Evolutionary conservation across 352 stramenopile genomes (phyloP).

Genomic region (Globisporangium paroecandrum): DNA sequence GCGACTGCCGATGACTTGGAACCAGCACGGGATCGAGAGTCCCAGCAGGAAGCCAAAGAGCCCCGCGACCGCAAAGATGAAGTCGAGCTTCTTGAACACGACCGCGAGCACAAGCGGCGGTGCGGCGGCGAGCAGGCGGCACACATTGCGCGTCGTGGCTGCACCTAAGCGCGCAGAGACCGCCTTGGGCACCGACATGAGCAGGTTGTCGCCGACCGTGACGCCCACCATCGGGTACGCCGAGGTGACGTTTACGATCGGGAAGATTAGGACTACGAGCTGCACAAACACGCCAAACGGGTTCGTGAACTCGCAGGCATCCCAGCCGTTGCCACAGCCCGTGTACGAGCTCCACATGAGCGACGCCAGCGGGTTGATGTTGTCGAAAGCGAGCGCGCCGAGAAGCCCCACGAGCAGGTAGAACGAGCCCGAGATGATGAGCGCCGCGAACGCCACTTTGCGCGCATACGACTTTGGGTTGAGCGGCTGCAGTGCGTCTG

Average conservation of each 20-base stretch:
- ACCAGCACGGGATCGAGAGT: conserved; percentile 79
- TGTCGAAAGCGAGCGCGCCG: conserved; percentile 69
- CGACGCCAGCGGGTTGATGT: conserved; percentile 72
- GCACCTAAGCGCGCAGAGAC: conserved; percentile 50
- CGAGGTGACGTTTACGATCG: conserved; percentile 80
- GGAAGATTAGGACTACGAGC: conserved; percentile 79
- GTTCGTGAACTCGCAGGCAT: conserved; percentile 41
- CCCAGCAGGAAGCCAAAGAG: conserved; percentile 79
- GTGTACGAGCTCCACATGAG: conserved; percentile 82
- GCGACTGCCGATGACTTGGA: conserved; percentile 77
- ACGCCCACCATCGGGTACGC: conserved; percentile 84
- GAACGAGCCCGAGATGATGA: conserved; percentile 64
- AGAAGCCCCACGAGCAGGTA: conserved; percentile 76
- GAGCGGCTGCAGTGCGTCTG: conserved; percentile 75
- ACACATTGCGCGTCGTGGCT: conserved; percentile 46
- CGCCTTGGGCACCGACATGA: conserved; percentile 73
- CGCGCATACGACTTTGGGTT: conserved; percentile 61
- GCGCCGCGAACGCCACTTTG: conserved; percentile 55
- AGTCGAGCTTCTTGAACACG: conserved; percentile 86
- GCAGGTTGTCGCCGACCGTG: conserved; percentile 83
- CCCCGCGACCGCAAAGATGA: conserved; percentile 76
- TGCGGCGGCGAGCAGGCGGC: conserved; percentile 56
- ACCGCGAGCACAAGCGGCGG: conserved; percentile 73
- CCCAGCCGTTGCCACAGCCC: conserved; percentile 79
- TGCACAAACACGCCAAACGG: conserved; percentile 58